Percentiles rank a stretch among this genome's conserved stretches.
phyloP scores from a whole-genome alignment of 2,329 filamentous ascomycete species.

The Simplicillium aogashimaense region DNA sequence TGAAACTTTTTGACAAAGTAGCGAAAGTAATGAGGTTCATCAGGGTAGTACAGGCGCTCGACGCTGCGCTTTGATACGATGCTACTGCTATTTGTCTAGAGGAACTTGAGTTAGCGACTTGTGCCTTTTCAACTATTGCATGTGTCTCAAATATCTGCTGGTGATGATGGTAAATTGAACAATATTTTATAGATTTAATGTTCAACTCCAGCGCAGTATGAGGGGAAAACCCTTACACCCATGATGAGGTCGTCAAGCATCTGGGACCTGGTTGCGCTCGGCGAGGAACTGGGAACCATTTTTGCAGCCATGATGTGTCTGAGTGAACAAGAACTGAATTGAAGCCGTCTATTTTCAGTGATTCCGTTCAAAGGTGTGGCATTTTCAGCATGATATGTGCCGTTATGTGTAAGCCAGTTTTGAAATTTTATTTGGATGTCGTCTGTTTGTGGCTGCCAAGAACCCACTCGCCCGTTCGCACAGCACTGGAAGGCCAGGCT shows the following conservation, averaged over 20 bases:
- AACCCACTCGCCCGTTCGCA: too few relatives aligned
- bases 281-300: slow-evolving; percentile 1
- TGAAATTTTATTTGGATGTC: too few relatives aligned
- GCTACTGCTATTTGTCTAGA: slow-evolving; percentile 77
- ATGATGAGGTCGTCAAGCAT: slow-evolving; percentile 42
- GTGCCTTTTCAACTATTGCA: too few relatives aligned
- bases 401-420: too few relatives aligned
- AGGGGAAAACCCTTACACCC: slow-evolving; percentile 35
- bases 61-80: slow-evolving; percentile 90
- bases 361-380: too few relatives aligned
- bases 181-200: too few relatives aligned
- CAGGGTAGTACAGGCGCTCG: slow-evolving; percentile 72
- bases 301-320: slow-evolving; percentile 1
- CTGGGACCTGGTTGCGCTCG: slow-evolving; percentile 15
- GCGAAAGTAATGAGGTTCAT: slow-evolving; percentile 74
- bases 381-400: too few relatives aligned
- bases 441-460: too few relatives aligned
- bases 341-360: too few relatives aligned
- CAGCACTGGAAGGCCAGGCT: too few relatives aligned
- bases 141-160: too few relatives aligned
- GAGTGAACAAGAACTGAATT: background rate
- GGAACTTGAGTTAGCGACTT: background rate
- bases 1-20: slow-evolving; percentile 81
- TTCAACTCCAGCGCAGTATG: background rate
- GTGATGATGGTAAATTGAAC: too few relatives aligned